Evolutionary conservation across 805 yeast species (phyloP).

Genomic region (Sungouiozyma ichnusensis): DNA sequence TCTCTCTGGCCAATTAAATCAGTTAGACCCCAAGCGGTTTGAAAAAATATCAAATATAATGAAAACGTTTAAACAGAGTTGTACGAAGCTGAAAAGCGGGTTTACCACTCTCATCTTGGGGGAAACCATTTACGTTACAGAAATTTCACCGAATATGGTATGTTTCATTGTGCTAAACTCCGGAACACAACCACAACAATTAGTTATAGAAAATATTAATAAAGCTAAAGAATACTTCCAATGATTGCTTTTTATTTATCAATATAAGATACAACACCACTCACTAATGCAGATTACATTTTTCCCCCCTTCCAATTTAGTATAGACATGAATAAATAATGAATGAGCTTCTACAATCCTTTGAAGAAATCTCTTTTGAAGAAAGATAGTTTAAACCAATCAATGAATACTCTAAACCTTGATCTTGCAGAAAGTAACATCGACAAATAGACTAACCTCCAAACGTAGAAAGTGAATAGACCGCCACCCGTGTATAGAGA

Average conservation of each 20-base stretch:
- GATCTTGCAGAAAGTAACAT: conserved; percentile 85
- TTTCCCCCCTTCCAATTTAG: neutral
- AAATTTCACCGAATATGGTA: conserved; percentile 49
- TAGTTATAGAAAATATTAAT: conserved; percentile 46
- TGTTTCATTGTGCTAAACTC: conserved; percentile 49
- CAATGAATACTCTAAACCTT: conserved; percentile 74
- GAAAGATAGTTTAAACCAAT: conserved; percentile 79
- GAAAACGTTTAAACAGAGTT: conserved; percentile 88
- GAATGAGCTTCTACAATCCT: conserved; percentile 38
- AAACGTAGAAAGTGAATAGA: conserved; percentile 74
- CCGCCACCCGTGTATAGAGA: conserved; percentile 82
- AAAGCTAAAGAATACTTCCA: conserved; percentile 47
- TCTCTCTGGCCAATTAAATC: conserved; percentile 1
- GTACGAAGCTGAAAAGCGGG: conserved; percentile 75
- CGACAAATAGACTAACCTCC: conserved; percentile 85
- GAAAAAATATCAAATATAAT: conserved; percentile 90
- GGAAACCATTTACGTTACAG: conserved; percentile 43
- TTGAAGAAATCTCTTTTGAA: conserved; percentile 92
- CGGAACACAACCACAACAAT: conserved; percentile 25
- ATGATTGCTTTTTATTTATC: conserved; percentile 9
- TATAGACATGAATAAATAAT: neutral
- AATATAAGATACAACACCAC: too few species aligned
- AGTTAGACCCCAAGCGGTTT: conserved; percentile 80
- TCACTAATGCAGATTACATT: too few species aligned
- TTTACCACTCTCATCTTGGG: conserved; percentile 67